phyloP scores from a whole-genome alignment of 2,329 filamentous ascomycete genomes.

The Penicillium sclerotigenum region DNA sequence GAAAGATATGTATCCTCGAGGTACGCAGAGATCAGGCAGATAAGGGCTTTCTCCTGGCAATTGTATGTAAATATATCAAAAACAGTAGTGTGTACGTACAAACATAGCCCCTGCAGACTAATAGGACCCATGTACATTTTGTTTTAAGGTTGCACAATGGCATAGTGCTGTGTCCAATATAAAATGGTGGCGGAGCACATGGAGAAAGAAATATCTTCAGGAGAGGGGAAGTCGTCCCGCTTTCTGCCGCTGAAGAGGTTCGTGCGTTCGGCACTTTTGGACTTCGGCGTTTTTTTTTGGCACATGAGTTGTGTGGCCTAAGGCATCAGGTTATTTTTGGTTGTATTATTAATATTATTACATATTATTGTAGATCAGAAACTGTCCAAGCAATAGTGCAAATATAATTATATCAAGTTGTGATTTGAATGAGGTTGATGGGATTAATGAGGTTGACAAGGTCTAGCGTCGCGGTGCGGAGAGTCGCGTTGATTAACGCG shows the following conservation, averaged over 20 bases:
- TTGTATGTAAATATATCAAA: no score
- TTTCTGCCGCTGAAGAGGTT: not conserved
- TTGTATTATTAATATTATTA: not conserved
- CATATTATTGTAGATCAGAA: not conserved
- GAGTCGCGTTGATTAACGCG: conserved; percentile 14
- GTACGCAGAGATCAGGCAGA: no score
- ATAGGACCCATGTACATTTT: no score
- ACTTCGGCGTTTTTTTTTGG: no score
- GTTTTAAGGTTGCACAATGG: not conserved
- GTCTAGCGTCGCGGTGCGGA: not conserved
- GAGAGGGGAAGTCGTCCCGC: not conserved
- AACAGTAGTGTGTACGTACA: not conserved
- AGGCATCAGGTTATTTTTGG: not conserved
- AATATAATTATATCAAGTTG: not conserved
- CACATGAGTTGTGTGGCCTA: no score
- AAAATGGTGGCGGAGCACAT: no score
- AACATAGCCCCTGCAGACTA: not conserved
- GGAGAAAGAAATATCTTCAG: no score
- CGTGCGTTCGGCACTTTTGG: not conserved
- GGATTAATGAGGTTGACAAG: not conserved
- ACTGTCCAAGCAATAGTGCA: no score
- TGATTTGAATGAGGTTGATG: not conserved
- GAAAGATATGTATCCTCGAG: no score
- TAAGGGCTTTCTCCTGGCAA: no score
- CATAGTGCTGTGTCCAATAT: not conserved